Conservation (phyloP, 1,284 basidiomycete species). For the Heterobasidion parviporum region DNA sequence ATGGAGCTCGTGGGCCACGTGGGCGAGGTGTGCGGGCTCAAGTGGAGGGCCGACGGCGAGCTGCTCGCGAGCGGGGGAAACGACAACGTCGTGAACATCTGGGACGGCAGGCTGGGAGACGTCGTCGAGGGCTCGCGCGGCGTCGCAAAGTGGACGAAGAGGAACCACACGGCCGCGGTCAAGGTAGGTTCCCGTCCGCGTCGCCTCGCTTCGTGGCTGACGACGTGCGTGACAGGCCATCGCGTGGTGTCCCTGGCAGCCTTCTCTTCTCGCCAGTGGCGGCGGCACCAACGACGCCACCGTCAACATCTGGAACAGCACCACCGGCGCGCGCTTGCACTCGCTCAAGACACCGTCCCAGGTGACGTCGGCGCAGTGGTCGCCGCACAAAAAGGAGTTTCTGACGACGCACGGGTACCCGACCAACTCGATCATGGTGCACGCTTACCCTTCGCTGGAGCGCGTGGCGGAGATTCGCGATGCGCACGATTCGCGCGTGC, state of each 20-base stretch:
- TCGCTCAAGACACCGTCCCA: conserved; percentile 82
- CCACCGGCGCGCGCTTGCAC: conserved; percentile 82
- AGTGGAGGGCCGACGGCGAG: conserved; percentile 80
- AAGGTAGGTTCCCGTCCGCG: conserved; percentile 47
- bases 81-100: conserved; percentile 95
- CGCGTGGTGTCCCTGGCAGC: conserved; percentile 97
- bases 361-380: conserved; percentile 89
- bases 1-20: conserved; percentile 84
- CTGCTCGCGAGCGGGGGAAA: conserved; percentile 92
- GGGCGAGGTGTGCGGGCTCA: conserved; percentile 83
- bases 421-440: conserved; percentile 38
- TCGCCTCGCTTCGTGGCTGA: not conserved
- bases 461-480: conserved; percentile 84
- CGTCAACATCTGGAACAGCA: conserved; percentile 90
- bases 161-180: conserved; percentile 91
- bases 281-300: conserved; percentile 94
- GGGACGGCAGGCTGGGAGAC: conserved; percentile 80
- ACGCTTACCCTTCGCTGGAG: conserved; percentile 47
- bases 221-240: conserved; percentile 51
- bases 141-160: conserved; percentile 83
- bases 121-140: conserved; percentile 52
- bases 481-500: conserved; percentile 84
- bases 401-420: conserved; percentile 93
- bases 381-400: conserved; percentile 85
- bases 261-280: conserved; percentile 85